These are phyloP conservation scores for Yarrowia deformans DNA, from an alignment of 805 yeast genomes.

Conservation along the genomic window DNA sequence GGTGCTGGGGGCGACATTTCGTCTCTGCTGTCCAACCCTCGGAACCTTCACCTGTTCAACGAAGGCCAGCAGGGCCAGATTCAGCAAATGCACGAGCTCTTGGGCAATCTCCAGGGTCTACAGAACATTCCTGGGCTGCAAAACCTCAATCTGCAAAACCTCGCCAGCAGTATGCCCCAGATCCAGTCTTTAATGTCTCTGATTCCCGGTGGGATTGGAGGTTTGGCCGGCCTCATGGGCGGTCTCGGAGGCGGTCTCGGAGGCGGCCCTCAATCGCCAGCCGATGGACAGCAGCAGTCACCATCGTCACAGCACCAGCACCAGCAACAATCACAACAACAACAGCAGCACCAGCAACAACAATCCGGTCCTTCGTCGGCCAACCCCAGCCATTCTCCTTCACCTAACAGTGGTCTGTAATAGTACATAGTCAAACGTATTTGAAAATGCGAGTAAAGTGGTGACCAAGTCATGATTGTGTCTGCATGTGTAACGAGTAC, in stretches of 20 bases:
- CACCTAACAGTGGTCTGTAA: conserved; percentile 25
- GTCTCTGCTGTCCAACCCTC: conserved; percentile 29
- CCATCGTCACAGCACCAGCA: conserved; percentile 5
- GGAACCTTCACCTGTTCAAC: conserved; percentile 28
- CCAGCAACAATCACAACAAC: conserved; percentile 1
- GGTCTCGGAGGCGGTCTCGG: conserved; percentile 29
- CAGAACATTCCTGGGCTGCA: conserved; percentile 29
- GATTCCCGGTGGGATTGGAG: conserved; percentile 37
- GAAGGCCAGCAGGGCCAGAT: conserved; percentile 39
- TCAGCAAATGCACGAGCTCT: conserved; percentile 32
- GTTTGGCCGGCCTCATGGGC: conserved; percentile 32
- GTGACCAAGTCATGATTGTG: too few relatives aligned
- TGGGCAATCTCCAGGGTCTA: conserved; percentile 31
- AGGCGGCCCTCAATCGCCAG: conserved; percentile 8
- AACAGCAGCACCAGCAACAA: conserved; percentile 8
- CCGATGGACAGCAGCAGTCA: conserved; percentile 4
- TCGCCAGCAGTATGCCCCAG: conserved; percentile 35
- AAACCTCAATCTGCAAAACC: conserved; percentile 24
- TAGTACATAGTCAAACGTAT: conserved; percentile 11
- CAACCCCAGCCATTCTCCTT: conserved; percentile 31
- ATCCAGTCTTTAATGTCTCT: conserved; percentile 36
- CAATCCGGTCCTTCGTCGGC: conserved; percentile 4
- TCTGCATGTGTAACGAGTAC: too few relatives aligned
- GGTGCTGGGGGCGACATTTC: conserved; percentile 30
- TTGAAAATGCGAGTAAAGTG: too few relatives aligned